Evolutionary conservation across 1,139 yeast species (phyloP).

Genomic region (Diutina scorzettiae): DNA sequence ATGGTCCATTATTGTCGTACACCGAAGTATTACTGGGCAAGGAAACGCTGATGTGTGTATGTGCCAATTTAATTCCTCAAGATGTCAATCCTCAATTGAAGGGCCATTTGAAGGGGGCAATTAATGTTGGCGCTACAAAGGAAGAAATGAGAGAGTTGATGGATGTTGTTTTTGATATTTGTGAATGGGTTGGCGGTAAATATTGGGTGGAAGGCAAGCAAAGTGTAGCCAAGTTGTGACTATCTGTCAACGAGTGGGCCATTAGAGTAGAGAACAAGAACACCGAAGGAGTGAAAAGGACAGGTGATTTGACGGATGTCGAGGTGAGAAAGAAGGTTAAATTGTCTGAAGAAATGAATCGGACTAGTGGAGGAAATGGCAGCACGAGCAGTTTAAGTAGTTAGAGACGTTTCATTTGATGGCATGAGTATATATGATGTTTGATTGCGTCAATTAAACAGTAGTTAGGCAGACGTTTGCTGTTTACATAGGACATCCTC

Average conservation of each 20-base stretch:
- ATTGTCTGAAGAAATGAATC: too few relatives aligned
- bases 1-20: conserved; percentile 64
- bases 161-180: conserved; percentile 48
- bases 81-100: conserved; percentile 91
- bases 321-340: too few relatives aligned
- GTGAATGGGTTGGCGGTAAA: conserved; percentile 63
- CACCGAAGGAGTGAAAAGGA: too few relatives aligned
- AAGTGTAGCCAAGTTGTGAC: conserved; percentile 42
- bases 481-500: too few relatives aligned
- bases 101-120: conserved; percentile 81
- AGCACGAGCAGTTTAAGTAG: too few relatives aligned
- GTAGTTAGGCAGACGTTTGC: too few relatives aligned
- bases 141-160: conserved; percentile 55
- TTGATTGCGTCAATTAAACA: too few relatives aligned
- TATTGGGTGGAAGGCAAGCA: conserved; percentile 43
- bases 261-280: too few relatives aligned
- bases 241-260: conserved; percentile 4
- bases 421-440: too few relatives aligned
- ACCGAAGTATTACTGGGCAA: conserved; percentile 49
- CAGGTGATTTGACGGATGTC: too few relatives aligned
- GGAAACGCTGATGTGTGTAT: conserved; percentile 69
- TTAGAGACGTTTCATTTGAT: too few relatives aligned
- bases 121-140: conserved; percentile 61
- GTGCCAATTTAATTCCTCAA: conserved; percentile 78
- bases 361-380: too few relatives aligned